Conservation (phyloP, 176 grass and related monocot genomes). For the Urochloa ruziziensis region DNA sequence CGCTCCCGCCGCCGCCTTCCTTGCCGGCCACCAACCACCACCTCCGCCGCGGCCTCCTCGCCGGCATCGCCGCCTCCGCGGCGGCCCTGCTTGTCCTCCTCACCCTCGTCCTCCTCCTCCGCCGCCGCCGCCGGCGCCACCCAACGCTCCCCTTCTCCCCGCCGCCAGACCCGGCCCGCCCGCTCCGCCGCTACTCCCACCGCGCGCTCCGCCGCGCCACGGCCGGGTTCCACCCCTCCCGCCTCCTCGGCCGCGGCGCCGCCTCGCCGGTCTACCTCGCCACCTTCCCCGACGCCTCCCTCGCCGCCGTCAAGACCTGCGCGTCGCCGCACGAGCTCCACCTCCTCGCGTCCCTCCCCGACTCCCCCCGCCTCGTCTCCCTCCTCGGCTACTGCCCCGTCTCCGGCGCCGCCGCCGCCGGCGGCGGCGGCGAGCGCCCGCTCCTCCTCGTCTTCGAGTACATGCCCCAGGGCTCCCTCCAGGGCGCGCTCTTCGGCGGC, state of each 20-base stretch:
- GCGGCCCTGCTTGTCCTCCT: neutral
- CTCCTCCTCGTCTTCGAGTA: conserved; percentile 64
- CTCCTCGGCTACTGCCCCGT: conserved; percentile 45
- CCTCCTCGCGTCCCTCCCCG: conserved; percentile 26
- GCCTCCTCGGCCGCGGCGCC: conserved; percentile 63
- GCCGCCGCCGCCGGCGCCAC: neutral
- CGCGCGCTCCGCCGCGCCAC: conserved; percentile 49
- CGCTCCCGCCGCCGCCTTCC: neutral
- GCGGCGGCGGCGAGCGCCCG: neutral
- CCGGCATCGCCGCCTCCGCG: neutral
- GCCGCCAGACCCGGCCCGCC: neutral
- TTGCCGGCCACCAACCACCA: neutral
- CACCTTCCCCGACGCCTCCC: conserved; percentile 41
- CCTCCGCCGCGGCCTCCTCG: neutral
- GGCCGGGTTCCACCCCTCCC: conserved; percentile 52
- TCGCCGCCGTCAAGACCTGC: conserved; percentile 22
- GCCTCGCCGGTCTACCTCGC: conserved; percentile 67
- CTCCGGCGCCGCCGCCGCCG: neutral
- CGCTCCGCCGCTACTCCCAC: neutral
- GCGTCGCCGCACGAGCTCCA: conserved; percentile 22
- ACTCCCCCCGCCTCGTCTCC: conserved; percentile 58
- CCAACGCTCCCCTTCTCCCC: conserved; percentile 10
- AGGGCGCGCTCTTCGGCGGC: conserved; percentile 46
- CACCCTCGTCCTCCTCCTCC: neutral
- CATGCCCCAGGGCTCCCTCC: conserved; percentile 65